A percentile compares a stretch with the other conserved stretches of the same genome.
These are phyloP conservation scores for Lachnellula arida DNA, from an alignment of 2,329 filamentous ascomycete species.

Conservation along the genomic window DNA sequence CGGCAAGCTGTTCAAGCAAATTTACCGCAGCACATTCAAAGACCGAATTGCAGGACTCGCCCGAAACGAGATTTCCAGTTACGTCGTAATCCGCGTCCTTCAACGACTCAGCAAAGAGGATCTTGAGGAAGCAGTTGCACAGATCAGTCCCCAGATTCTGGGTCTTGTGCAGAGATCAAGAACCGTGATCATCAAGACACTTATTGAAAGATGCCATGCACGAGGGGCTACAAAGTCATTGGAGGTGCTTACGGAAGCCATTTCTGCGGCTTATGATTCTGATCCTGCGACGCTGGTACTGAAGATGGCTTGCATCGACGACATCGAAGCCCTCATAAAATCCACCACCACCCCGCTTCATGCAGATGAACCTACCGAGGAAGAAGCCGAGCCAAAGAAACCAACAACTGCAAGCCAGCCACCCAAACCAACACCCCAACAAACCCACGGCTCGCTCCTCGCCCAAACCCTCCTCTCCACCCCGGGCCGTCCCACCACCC, in stretches of 20 bases:
- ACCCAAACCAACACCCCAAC: conserved; percentile 38
- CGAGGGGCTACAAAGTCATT: conserved; percentile 51
- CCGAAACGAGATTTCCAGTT: conserved; percentile 85
- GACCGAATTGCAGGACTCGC: conserved; percentile 75
- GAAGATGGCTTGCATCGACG: conserved; percentile 55
- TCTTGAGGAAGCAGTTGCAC: conserved; percentile 64
- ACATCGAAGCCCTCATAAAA: conserved; percentile 45
- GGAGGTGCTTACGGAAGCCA: conserved; percentile 47
- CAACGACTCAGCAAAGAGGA: conserved; percentile 85
- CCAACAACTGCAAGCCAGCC: conserved; percentile 24
- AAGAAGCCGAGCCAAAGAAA: conserved; percentile 29
- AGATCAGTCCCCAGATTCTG: conserved; percentile 68
- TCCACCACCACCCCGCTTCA: conserved; percentile 32
- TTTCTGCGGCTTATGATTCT: conserved; percentile 52
- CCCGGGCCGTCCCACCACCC: conserved; percentile 60
- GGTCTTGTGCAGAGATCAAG: conserved; percentile 70
- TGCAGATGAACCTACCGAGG: conserved; percentile 30
- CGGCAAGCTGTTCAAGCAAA: conserved; percentile 83
- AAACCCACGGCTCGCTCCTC: conserved; percentile 79
- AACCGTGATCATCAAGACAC: conserved; percentile 71
- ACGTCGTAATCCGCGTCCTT: conserved; percentile 77
- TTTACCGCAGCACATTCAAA: conserved; percentile 77
- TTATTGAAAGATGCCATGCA: conserved; percentile 77
- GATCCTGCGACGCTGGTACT: conserved; percentile 47
- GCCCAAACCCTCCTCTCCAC: conserved; percentile 74